Percentiles rank a stretch among this genome's conserved stretches.
Evolutionary conservation across 176 grass and related monocot genomes (phyloP).

Genomic region (Hordeum vulgare): MorexV3_pseudomolecules_assembly NC_058521.1:42949944-42950443

Average conservation of each 20-base stretch:
- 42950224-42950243: not conserved
- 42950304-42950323: not conserved
- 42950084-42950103: not conserved
- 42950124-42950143: not conserved
- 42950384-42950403: constrained; percentile 89
- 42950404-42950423: constrained; percentile 61
- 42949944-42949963: no score
- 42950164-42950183: not conserved
- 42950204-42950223: not conserved
- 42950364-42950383: constrained; percentile 84
- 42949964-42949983: no score
- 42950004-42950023: no score
- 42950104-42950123: not conserved
- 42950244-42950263: not conserved
- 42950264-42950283: not conserved
- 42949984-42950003: no score
- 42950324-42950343: constrained; percentile 17
- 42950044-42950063: no score
- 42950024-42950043: no score
- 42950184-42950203: not conserved
- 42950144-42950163: constrained; percentile 13
- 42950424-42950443: not conserved
- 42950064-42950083: no score
- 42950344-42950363: constrained; percentile 24
- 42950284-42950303: not conserved